A percentile compares a stretch with the other conserved stretches of the same genome.
Evolutionary conservation across 495 filamentous ascomycete species (phyloP).

Genomic region (Penicillium chermesinum): DNA sequence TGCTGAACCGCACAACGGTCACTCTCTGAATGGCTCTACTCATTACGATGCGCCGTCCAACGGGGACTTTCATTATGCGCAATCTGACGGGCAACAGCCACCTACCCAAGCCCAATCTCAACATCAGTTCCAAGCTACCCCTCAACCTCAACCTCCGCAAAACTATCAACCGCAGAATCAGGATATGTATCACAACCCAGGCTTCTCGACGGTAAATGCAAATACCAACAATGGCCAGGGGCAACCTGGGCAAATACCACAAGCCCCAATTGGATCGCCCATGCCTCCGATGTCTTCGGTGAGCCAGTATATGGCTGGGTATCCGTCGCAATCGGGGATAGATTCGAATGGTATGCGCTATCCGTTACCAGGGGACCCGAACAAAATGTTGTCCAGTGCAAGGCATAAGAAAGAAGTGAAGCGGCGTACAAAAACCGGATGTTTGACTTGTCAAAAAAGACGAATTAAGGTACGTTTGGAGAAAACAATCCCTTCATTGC

Average conservation of each 20-base stretch:
- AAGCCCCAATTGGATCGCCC: constrained; percentile 43
- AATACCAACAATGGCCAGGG: constrained; percentile 25
- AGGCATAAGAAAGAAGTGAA: constrained; percentile 99
- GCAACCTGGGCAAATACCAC: constrained; percentile 35
- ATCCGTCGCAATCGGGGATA: constrained; percentile 37
- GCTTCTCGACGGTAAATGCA: constrained; percentile 23
- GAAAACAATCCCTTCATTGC: constrained; percentile 27
- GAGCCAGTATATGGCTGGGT: constrained; percentile 43
- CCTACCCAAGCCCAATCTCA: constrained; percentile 19
- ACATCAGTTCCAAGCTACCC: constrained; percentile 28
- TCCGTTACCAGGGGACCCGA: constrained; percentile 35
- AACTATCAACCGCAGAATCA: constrained; percentile 30
- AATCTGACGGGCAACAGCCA: constrained; percentile 19
- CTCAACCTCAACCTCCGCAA: constrained; percentile 26
- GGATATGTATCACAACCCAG: constrained; percentile 35
- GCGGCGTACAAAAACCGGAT: constrained; percentile 94
- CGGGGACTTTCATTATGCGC: constrained; percentile 27
- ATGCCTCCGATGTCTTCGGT: constrained; percentile 41
- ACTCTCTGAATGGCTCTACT: constrained; percentile 21
- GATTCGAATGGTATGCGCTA: constrained; percentile 39
- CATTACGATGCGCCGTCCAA: constrained; percentile 28
- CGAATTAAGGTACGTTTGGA: constrained; percentile 85
- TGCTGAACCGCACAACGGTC: constrained; percentile 27
- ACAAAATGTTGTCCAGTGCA: constrained; percentile 69
- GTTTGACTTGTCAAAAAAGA: constrained; percentile 92